These are phyloP conservation scores for Clonostachys rosea DNA, from an alignment of 2,329 filamentous ascomycete species.

Conservation along the genomic window DNA sequence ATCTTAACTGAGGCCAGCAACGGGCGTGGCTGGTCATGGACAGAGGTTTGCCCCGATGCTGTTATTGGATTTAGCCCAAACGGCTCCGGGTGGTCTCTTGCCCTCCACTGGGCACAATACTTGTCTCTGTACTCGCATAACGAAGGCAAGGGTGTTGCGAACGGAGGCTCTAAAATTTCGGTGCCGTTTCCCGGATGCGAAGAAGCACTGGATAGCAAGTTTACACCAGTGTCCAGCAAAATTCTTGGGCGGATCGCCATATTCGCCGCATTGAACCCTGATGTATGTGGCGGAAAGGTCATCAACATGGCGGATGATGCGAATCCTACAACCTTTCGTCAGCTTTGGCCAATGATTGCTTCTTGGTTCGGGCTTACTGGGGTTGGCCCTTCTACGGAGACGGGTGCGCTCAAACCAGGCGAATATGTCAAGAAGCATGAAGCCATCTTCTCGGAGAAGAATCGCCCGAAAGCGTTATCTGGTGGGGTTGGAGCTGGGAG, in stretches of 20 bases:
- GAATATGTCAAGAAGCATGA: slow-evolving; percentile 21
- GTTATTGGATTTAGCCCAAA: slow-evolving; percentile 32
- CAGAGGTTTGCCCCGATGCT: slow-evolving; percentile 28
- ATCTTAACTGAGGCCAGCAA: slow-evolving; percentile 19
- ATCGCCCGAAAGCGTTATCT: slow-evolving; percentile 11
- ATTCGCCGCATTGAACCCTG: slow-evolving; percentile 17
- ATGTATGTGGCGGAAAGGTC: slow-evolving; percentile 15
- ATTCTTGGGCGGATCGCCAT: slow-evolving; percentile 20
- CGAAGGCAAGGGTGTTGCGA: slow-evolving; percentile 2
- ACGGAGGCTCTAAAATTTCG: slow-evolving; percentile 3
- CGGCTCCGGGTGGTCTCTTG: slow-evolving; percentile 25
- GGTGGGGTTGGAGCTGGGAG: slow-evolving; percentile 28
- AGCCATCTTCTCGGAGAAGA: slow-evolving; percentile 18
- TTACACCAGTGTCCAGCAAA: slow-evolving; percentile 22
- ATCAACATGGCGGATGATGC: slow-evolving; percentile 23
- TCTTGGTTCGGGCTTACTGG: slow-evolving; percentile 23
- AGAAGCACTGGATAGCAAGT: slow-evolving; percentile 13
- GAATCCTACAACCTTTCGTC: slow-evolving; percentile 14
- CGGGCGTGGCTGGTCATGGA: slow-evolving; percentile 25
- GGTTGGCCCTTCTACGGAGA: slow-evolving; percentile 7
- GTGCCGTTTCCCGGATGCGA: slow-evolving; percentile 21
- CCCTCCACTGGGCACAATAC: slow-evolving; percentile 32
- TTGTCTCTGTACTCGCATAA: slow-evolving; percentile 25
- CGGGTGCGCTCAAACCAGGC: slow-evolving; percentile 10
- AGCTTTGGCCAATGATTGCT: slow-evolving; percentile 21